Conservation (phyloP, 176 grass and related monocot genomes). For the Carex littledalei region DNA sequence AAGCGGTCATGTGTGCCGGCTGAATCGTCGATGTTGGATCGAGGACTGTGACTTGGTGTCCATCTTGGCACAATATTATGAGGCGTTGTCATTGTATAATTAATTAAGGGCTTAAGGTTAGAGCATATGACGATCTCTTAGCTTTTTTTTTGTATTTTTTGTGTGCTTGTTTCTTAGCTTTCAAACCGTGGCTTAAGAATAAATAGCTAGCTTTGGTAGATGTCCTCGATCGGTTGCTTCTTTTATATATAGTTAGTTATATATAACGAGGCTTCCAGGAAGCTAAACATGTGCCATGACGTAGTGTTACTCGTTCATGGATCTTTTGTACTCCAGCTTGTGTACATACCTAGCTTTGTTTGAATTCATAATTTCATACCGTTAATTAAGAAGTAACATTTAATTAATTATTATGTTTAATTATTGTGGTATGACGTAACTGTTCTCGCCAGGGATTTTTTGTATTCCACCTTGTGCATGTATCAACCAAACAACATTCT, state of each 20-base stretch:
- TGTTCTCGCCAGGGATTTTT: no score
- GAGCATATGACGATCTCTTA: background rate
- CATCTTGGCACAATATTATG: conserved; percentile 50
- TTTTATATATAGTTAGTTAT: background rate
- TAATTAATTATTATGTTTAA: no score
- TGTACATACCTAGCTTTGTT: background rate
- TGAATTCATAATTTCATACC: no score
- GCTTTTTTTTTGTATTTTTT: background rate
- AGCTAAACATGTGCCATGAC: background rate
- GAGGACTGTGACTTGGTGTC: conserved; percentile 35
- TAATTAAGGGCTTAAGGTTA: background rate
- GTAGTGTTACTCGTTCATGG: background rate
- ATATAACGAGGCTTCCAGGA: background rate
- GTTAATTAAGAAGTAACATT: no score
- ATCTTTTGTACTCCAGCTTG: background rate
- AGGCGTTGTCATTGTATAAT: conserved; percentile 3
- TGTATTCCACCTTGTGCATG: no score
- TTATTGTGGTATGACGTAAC: no score
- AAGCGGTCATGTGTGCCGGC: conserved; percentile 35
- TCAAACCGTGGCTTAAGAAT: background rate
- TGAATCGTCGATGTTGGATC: background rate
- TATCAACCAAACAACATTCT: no score
- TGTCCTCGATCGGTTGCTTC: background rate
- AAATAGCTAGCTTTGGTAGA: background rate
- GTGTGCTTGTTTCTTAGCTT: no score